Conservation (phyloP, 75 land plant species). For the Selaginella moellendorffii region DNA sequence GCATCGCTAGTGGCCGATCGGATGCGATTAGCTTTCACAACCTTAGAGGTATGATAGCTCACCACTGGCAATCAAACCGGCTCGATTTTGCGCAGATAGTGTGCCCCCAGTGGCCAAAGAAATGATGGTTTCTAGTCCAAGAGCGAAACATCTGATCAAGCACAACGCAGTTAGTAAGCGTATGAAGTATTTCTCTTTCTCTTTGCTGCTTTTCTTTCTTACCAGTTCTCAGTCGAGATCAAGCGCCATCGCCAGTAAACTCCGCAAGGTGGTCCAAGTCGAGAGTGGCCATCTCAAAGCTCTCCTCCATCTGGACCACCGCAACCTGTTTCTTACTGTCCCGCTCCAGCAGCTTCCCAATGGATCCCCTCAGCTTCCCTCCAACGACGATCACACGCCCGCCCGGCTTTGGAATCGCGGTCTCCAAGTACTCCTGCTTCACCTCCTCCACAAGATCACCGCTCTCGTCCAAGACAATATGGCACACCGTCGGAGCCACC, state of each 20-base stretch:
- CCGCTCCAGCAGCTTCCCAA: conserved; percentile 47
- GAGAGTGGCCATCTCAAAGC: conserved; percentile 37
- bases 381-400: conserved; percentile 52
- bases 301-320: conserved; percentile 61
- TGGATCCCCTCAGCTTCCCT: conserved; percentile 45
- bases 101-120: conserved; percentile 78
- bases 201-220: no score
- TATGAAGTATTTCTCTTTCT: no score
- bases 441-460: conserved; percentile 52
- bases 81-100: conserved; percentile 39
- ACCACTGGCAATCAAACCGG: background rate
- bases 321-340: conserved; percentile 41
- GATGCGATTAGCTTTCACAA: conserved; percentile 74
- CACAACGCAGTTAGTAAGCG: no score
- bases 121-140: no score
- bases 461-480: conserved; percentile 53
- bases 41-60: conserved; percentile 49
- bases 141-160: no score
- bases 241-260: conserved; percentile 56
- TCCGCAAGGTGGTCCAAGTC: conserved; percentile 63
- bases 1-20: conserved; percentile 80
- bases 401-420: conserved; percentile 53
- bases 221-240: no score
- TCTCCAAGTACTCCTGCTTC: conserved; percentile 55
- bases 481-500: conserved; percentile 44